Evolutionary conservation across 306 rosid genomes (phyloP), one percentile per base, ranked within the genome.

Genomic region (Dicorynia guianensis): DNA sequence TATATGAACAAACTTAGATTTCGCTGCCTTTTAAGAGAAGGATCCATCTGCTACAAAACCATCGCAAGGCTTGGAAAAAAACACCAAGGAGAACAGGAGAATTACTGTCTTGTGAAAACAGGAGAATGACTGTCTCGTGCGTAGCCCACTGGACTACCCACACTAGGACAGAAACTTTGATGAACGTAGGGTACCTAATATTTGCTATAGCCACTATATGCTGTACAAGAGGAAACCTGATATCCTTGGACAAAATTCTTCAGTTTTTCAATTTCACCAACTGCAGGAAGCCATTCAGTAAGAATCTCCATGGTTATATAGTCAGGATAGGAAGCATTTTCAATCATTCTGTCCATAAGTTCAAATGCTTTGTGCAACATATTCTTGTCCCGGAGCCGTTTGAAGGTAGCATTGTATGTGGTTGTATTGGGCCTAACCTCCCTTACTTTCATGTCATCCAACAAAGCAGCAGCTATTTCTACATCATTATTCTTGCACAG

Each of bases 281-380:
- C 85, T 0, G 85, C 79, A 46, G 86, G 61, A 75, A 93, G 89
- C 97, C 97, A 90, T 67, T 93, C 90, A 0, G 96, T 84, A 52
- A 93, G 92, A 68, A 90, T 81, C 65, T 90, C 94, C 89, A 88
- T 82, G 74, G 92, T 93, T 81, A 79, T 74, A 58, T 84, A 85
- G 81, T 93, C 91, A 44, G 97, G 91, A 63, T 39, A 49, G 75
- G 93, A 93, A 7, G 91, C 93, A 43, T 87, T 80, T 36, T 81
- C 89, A 25, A 79, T 71, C 97, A 93, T 90, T 73, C 48, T 79
- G 69, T 88, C 87, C 97, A 93, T 87, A 15, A 88, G 82, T 39
- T 77, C 73, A 61, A 85, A 79, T 39, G 91, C 97, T 77, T 82
- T 80, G 53, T 81, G 77, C 79, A 88, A 60, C 69, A 80, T 75